Conservation (phyloP, 345 rosid species). For the Populus ilicifolia region DNA sequence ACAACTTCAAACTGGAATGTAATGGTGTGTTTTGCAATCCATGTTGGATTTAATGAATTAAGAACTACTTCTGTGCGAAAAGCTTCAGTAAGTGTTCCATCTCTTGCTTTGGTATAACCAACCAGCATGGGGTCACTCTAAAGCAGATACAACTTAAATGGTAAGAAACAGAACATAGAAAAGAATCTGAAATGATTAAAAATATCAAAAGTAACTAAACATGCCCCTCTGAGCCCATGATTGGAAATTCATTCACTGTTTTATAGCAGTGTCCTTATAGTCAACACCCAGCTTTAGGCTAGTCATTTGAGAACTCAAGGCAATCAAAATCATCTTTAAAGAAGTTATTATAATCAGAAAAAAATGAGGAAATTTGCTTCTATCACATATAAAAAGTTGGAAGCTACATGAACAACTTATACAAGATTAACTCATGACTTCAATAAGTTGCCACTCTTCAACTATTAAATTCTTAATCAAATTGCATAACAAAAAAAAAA, state of each 20-base stretch:
- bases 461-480: background rate
- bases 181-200: background rate
- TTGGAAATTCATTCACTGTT: background rate
- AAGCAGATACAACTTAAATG: slow-evolving; percentile 23
- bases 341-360: background rate
- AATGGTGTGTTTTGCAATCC: slow-evolving; percentile 53
- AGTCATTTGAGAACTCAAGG: background rate
- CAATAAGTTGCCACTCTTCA: too few relatives aligned
- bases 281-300: slow-evolving; percentile 1
- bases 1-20: slow-evolving; percentile 69
- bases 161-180: background rate
- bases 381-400: too few relatives aligned
- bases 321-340: background rate
- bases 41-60: slow-evolving; percentile 74
- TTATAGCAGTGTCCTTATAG: background rate
- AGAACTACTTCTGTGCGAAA: slow-evolving; percentile 73
- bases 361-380: background rate
- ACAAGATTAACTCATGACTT: too few relatives aligned
- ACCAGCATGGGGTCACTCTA: slow-evolving; percentile 93
- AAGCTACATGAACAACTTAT: too few relatives aligned
- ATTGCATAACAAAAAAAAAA: background rate
- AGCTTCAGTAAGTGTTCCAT: slow-evolving; percentile 57
- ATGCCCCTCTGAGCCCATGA: background rate
- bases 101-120: slow-evolving; percentile 57
- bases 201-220: background rate